A percentile compares a stretch with the other conserved stretches of the same genome.
These are phyloP conservation scores for Metschnikowia matae DNA, from an alignment of 805 yeast genomes.

Conservation along the genomic window DNA sequence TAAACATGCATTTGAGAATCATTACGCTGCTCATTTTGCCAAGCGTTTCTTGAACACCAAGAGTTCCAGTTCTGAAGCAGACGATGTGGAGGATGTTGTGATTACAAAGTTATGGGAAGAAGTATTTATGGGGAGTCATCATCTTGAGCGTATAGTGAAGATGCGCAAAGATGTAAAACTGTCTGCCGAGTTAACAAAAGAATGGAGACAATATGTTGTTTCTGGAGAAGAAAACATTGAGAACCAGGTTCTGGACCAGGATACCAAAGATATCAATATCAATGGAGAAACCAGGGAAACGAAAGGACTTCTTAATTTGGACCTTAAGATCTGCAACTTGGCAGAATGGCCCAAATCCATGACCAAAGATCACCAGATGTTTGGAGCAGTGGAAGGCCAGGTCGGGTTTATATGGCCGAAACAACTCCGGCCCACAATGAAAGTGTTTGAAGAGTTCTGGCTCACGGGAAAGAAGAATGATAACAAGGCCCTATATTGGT, in stretches of 20 bases:
- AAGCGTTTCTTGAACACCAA: conserved; percentile 55
- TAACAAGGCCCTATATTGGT: conserved; percentile 57
- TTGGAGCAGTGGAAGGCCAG: conserved; percentile 21
- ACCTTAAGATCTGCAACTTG: conserved; percentile 41
- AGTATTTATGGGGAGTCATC: conserved; percentile 59
- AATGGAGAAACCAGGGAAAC: no score
- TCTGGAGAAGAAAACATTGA: no score
- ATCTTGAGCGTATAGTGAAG: conserved; percentile 74
- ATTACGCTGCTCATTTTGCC: conserved; percentile 82
- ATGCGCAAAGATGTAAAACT: conserved; percentile 78
- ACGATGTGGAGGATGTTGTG: conserved; percentile 64
- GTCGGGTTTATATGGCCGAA: conserved; percentile 36
- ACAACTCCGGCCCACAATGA: conserved; percentile 33
- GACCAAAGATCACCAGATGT: conserved; percentile 40
- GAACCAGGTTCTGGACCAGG: no score
- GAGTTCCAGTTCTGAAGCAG: conserved; percentile 13
- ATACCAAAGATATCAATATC: no score
- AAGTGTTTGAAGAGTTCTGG: conserved; percentile 42
- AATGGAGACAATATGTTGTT: conserved; percentile 29
- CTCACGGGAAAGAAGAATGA: conserved; percentile 35
- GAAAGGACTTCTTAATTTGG: conserved; percentile 27
- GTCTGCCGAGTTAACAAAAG: conserved; percentile 36
- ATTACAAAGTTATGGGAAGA: conserved; percentile 68
- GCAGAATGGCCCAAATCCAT: conserved; percentile 44
- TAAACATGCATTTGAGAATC: conserved; percentile 80